Base-by-base conservation (phyloP, 768 basidiomycete species). In the Pulveroboletus sp. region DNA sequence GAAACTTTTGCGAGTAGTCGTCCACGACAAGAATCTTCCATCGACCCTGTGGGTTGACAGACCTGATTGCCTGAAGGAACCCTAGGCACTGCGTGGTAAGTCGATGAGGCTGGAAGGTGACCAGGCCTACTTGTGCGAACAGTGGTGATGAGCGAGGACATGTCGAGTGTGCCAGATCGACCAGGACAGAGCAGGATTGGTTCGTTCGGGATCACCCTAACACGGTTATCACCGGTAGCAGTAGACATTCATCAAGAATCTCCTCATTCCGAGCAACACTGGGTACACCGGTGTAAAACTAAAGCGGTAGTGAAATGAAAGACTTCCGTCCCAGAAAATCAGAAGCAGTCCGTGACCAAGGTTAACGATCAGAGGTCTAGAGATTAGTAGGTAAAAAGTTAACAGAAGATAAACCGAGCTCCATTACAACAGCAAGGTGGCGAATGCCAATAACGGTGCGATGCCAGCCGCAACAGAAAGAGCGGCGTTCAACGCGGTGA, bases 21-120 rank as follows among this genome's bases (percentile, higher is more conserved):
- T 99, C 96, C 46, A 98, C 89, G 51, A 99, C 93, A 39, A 98
- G 81, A 58, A 96, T 88, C 80, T 99, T 99, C 96, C 96, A 99
- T 78, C 82, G 74, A 50, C 81, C 82, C 17, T 86, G 83, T 3
- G 94, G 90, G 63, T 86, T 82, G 41, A 92, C 90, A 39, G 89
- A 89, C 66, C 88, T 79, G 60, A 95, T 86, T 15, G 88, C 84
- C 43, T 92, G 88, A 54, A 94, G 77, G 66, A 94, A 93, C 65
- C 87, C 92, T 94, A 61, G 36, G 47, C 12, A 31, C 43, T 5
- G 45, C 5, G 10, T 43, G 3, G 49, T 51, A 17, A 60, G 50
- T 50, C 24, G 24, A 28, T 26, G 7, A n/a, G 30, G 2, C n/a
- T 18, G 5, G 21, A 31, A 26, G 12, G 50, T 35, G 14, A 31